Evolutionary conservation across 2,329 filamentous ascomycete genomes (phyloP).

Genomic region (Podosphaera fusca): DNA sequence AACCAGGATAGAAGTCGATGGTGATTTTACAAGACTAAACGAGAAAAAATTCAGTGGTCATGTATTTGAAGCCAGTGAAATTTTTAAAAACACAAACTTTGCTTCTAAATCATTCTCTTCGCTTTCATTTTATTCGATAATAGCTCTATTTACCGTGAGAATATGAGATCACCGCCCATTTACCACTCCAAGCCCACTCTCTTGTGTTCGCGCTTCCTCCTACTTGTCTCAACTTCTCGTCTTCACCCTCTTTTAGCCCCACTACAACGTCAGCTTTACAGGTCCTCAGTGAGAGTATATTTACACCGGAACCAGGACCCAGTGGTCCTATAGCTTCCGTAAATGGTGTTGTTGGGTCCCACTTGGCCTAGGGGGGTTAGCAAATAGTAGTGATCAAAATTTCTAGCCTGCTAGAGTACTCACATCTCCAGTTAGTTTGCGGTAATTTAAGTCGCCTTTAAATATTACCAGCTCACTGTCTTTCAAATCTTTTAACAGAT

Average conservation of each 20-base stretch:
- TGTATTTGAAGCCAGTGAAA: no score
- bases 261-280: slow-evolving; percentile 96
- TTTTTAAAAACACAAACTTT: no score
- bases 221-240: slow-evolving; percentile 50
- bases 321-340: slow-evolving; percentile 64
- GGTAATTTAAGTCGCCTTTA: slow-evolving; percentile 93
- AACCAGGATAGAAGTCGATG: no score
- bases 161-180: slow-evolving; percentile 88
- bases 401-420: slow-evolving; percentile 17
- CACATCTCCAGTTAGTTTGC: slow-evolving; percentile 78
- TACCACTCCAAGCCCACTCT: slow-evolving; percentile 88
- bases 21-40: no score
- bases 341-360: slow-evolving; percentile 78
- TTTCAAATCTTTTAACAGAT: slow-evolving; percentile 56
- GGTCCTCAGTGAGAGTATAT: slow-evolving; percentile 68
- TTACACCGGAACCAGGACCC: slow-evolving; percentile 58
- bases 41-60: no score
- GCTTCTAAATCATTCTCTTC: no score
- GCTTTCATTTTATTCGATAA: no score
- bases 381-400: not conserved
- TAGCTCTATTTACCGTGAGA: slow-evolving; percentile 22
- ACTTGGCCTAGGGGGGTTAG: slow-evolving; percentile 31
- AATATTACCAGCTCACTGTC: slow-evolving; percentile 74
- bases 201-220: slow-evolving; percentile 41
- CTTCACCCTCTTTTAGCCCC: slow-evolving; percentile 56